Percentiles rank a stretch among this genome's conserved stretches.
phyloP scores from a whole-genome alignment of 192 early-diverging fungal genomes.

The Coemansia sp. region DNA sequence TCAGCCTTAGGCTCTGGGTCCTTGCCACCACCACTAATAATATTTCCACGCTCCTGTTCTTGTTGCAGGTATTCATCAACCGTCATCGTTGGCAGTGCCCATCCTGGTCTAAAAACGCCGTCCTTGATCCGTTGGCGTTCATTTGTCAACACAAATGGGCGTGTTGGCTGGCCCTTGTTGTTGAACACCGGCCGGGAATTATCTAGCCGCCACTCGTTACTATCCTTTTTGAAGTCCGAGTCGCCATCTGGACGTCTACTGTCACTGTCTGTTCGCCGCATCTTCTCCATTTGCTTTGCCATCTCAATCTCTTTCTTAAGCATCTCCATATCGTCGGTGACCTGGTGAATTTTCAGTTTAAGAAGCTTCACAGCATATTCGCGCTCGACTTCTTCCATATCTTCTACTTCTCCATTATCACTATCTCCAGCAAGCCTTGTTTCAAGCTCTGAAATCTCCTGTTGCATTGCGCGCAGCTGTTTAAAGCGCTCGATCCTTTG shows the following conservation, averaged over 20 bases:
- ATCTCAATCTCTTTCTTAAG: slow-evolving; percentile 79
- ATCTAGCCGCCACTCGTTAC: slow-evolving; percentile 53
- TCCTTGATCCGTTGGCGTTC: slow-evolving; percentile 70
- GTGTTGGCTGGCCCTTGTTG: slow-evolving; percentile 57
- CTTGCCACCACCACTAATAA: slow-evolving; percentile 82
- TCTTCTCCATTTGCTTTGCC: slow-evolving; percentile 70
- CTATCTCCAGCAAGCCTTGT: slow-evolving; percentile 55
- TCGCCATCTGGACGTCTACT: slow-evolving; percentile 4
- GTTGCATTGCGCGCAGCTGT: slow-evolving; percentile 67
- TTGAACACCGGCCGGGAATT: slow-evolving; percentile 26
- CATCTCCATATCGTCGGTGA: slow-evolving; percentile 65
- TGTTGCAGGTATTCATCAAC: slow-evolving; percentile 91
- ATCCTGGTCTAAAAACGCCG: slow-evolving; percentile 81
- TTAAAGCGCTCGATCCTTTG: slow-evolving; percentile 51
- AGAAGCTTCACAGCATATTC: slow-evolving; percentile 71
- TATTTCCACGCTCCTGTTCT: slow-evolving; percentile 83
- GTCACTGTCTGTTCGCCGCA: slow-evolving; percentile 30
- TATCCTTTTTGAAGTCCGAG: slow-evolving; percentile 1
- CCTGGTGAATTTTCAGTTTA: slow-evolving; percentile 68
- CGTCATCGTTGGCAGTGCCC: slow-evolving; percentile 91
- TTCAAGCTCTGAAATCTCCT: slow-evolving; percentile 75
- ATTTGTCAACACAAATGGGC: slow-evolving; percentile 87
- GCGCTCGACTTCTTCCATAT: slow-evolving; percentile 75
- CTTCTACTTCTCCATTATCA: slow-evolving; percentile 49
- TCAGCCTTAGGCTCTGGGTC: slow-evolving; percentile 68